Conservation (phyloP, 73 alveolate species). For the Stentor coeruleus region DNA sequence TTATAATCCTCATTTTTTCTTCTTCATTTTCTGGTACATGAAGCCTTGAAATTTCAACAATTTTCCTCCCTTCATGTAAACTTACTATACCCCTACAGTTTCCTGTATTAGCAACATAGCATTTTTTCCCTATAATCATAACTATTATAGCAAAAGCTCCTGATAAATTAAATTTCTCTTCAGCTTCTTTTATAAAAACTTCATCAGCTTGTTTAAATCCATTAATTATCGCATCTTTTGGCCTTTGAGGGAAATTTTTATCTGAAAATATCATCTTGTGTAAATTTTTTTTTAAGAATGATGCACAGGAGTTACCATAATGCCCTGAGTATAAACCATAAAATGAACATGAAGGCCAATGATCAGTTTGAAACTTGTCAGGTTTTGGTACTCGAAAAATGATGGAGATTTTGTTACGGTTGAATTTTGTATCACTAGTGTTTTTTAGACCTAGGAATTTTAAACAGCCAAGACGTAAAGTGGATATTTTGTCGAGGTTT, state of each 20-base stretch:
- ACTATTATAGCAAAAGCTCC: slow-evolving; percentile 91
- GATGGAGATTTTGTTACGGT: not conserved
- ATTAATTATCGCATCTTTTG: slow-evolving; percentile 79
- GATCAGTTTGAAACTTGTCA: not conserved
- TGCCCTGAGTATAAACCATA: slow-evolving; percentile 98
- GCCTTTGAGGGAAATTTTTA: slow-evolving; percentile 80
- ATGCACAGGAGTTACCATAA: slow-evolving; percentile 96
- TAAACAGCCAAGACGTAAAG: no score
- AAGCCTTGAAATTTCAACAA: slow-evolving; percentile 71
- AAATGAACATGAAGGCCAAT: slow-evolving; percentile 94
- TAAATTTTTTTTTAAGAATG: slow-evolving; percentile 87
- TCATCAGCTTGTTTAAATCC: slow-evolving; percentile 93
- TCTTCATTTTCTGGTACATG: slow-evolving; percentile 81
- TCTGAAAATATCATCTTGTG: slow-evolving; percentile 82
- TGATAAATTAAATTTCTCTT: slow-evolving; percentile 61
- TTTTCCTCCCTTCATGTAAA: slow-evolving; percentile 51
- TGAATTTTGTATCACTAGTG: no score
- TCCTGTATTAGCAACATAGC: slow-evolving; percentile 93
- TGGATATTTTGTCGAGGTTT: no score
- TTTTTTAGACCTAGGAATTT: no score
- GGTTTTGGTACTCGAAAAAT: not conserved
- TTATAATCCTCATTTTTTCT: slow-evolving; percentile 77
- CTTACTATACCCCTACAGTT: slow-evolving; percentile 89
- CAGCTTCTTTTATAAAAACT: slow-evolving; percentile 63
- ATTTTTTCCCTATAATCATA: slow-evolving; percentile 64